Percentiles rank a stretch among this genome's conserved stretches.
phyloP scores from a whole-genome alignment of 352 stramenopile genomes.

The Globisporangium paddicum region DNA sequence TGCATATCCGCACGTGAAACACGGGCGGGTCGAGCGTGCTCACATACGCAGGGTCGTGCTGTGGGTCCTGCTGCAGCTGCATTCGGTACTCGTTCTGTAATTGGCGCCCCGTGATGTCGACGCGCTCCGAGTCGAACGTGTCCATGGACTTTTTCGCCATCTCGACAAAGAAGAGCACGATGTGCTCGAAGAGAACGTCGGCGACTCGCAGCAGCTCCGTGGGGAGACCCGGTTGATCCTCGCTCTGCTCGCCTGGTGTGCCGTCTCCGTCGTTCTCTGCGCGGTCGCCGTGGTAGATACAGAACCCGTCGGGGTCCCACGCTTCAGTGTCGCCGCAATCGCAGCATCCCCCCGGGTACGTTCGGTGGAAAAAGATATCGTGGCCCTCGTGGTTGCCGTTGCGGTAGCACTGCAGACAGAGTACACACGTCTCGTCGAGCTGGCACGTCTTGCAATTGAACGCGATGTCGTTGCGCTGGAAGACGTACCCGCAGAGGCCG shows the following conservation, averaged over 20 bases:
- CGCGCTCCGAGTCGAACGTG: slow-evolving; percentile 55
- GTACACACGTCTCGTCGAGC: slow-evolving; percentile 96
- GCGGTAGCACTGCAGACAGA: slow-evolving; percentile 96
- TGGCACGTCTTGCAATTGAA: slow-evolving; percentile 99
- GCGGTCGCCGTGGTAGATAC: slow-evolving; percentile 77
- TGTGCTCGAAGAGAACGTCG: slow-evolving; percentile 58
- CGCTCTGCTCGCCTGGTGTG: slow-evolving; percentile 15
- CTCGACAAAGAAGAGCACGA: slow-evolving; percentile 67
- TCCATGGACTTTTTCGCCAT: slow-evolving; percentile 74
- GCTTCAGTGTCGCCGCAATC: slow-evolving; percentile 98
- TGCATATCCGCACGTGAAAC: slow-evolving; percentile 94
- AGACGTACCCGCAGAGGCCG: slow-evolving; percentile 93
- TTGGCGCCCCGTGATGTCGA: slow-evolving; percentile 43
- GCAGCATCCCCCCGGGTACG: slow-evolving; percentile 88
- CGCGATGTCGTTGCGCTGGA: slow-evolving; percentile 96
- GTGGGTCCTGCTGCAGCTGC: slow-evolving; percentile 19
- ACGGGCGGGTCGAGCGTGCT: slow-evolving; percentile 22
- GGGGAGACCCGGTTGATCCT: slow-evolving; percentile 22
- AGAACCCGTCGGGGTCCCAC: slow-evolving; percentile 95
- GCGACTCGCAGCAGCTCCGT: slow-evolving; percentile 45
- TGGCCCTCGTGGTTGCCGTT: slow-evolving; percentile 94
- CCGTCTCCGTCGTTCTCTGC: slow-evolving; percentile 16
- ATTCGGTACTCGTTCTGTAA: slow-evolving; percentile 25
- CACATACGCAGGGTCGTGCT: slow-evolving; percentile 9
- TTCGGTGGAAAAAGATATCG: slow-evolving; percentile 88